These are phyloP conservation scores for Heliamphora pulchella DNA, from an alignment of 179 eudicot species.

Conservation along the genomic window DNA sequence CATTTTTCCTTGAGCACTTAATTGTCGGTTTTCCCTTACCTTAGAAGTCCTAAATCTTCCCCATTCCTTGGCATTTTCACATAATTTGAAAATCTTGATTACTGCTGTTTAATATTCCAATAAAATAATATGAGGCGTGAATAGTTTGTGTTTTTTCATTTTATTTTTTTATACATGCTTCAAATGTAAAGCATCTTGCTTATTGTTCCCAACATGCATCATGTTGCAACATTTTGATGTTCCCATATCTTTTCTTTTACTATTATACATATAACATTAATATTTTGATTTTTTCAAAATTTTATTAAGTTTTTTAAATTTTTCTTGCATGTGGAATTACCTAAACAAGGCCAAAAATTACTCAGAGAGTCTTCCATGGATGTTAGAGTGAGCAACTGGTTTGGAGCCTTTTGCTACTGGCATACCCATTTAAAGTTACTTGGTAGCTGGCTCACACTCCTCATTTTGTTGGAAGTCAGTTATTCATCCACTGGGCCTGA, in stretches of 20 bases:
- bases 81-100: neutral
- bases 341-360: constrained; percentile 14
- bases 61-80: neutral
- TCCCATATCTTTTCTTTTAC: neutral
- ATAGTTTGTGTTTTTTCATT: neutral
- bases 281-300: neutral
- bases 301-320: neutral
- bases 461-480: constrained; percentile 32
- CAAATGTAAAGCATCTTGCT: neutral
- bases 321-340: constrained; percentile 9
- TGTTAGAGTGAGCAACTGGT: constrained; percentile 19
- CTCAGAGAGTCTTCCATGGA: constrained; percentile 19
- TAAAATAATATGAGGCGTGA: neutral
- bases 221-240: constrained; percentile 3
- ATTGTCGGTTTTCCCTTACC: neutral
- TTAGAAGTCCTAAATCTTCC: constrained; percentile 1
- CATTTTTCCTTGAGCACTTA: neutral
- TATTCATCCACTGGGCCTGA: constrained; percentile 49
- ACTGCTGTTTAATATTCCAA: neutral
- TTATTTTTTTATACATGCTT: neutral
- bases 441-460: constrained; percentile 30
- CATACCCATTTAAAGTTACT: constrained; percentile 26
- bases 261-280: neutral
- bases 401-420: constrained; percentile 15
- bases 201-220: constrained; percentile 3